Base-by-base conservation (phyloP, 352 stramenopile species). In the Globisporangium orthogonon region DNA sequence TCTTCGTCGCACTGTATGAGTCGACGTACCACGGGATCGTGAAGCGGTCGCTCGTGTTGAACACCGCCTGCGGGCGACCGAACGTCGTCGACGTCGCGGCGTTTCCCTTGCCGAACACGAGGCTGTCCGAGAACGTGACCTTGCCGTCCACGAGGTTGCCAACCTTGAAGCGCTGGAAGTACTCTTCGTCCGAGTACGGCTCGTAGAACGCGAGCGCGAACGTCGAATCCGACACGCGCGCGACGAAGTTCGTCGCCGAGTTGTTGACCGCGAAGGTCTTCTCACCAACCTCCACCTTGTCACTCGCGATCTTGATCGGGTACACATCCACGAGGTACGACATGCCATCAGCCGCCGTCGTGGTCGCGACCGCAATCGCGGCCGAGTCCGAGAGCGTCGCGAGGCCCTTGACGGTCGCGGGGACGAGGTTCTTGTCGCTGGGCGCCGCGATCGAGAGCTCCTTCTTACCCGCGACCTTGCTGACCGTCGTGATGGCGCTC, bases 161-260 rank as follows among this genome's bases (percentile, higher is more conserved):
- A 51, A 89, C 60, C n/a, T 79, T 44, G 31, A 87, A 58, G 31
- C 69, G 72, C 66, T 92, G 79, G 64, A 69, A 87, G 66, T 83
- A 90, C 50, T 44, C 0, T 47, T 52, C 10, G n/a, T 52, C 29
- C 33, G 62, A 54, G 67, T 90, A 89, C 50, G 77, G 76, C 61
- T 90, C 78, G 63, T 85, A 92, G 57, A 80, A 89, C 18, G 74
- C 70, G 1, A 85, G 58, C 0, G 76, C 79, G 58, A 92, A 92
- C 50, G 56, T 69, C 55, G 72, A 75, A 52, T 82, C 77, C 45
- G 78, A 89, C 35, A 92, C 54, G 39, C 74, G 75, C 40, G 74
- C 72, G 52, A 92, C 69, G 52, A 87, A 89, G 63, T 71, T 90
- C 53, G 77, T 88, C 45, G 58, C 65, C 63, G 75, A 86, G 61